Percentiles rank a stretch among this genome's conserved stretches.
Conservation (phyloP, 2,329 filamentous ascomycete species). For the Aspergillus sp. region DNA sequence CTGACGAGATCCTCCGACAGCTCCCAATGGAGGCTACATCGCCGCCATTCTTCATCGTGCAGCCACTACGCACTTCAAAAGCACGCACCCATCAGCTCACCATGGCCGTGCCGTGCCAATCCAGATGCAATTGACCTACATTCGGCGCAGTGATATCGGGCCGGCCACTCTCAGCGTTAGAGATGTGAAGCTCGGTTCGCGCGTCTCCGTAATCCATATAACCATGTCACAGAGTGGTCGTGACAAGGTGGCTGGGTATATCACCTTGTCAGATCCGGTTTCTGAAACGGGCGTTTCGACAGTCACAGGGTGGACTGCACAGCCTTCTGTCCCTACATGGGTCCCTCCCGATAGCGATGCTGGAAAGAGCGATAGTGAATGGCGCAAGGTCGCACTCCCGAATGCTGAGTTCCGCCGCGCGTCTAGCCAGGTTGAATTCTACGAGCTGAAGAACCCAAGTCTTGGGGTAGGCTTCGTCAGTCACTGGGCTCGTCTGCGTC, state of each 20-base stretch:
- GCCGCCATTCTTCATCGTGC: slow-evolving; percentile 1
- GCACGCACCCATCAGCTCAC: background rate
- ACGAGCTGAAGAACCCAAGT: background rate
- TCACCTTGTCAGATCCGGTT: background rate
- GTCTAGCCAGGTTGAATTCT: background rate
- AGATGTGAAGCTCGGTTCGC: slow-evolving; percentile 2
- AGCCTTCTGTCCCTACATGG: background rate
- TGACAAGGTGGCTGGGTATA: background rate
- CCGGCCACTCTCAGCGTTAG: background rate
- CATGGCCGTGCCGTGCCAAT: background rate
- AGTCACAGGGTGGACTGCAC: background rate
- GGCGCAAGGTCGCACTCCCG: background rate
- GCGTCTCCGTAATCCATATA: background rate
- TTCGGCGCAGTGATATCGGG: slow-evolving; percentile 2
- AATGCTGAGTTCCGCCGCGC: background rate
- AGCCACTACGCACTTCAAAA: background rate
- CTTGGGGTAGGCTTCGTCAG: background rate
- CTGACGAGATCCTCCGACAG: background rate
- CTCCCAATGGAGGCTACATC: slow-evolving; percentile 5
- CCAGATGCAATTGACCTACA: background rate
- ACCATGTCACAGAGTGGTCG: background rate
- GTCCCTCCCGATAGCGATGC: background rate
- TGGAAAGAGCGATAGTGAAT: background rate
- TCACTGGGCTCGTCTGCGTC: background rate
- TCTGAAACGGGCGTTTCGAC: background rate